phyloP scores from a whole-genome alignment of 257 asterid species.

The Ilex aquifolium region DNA sequence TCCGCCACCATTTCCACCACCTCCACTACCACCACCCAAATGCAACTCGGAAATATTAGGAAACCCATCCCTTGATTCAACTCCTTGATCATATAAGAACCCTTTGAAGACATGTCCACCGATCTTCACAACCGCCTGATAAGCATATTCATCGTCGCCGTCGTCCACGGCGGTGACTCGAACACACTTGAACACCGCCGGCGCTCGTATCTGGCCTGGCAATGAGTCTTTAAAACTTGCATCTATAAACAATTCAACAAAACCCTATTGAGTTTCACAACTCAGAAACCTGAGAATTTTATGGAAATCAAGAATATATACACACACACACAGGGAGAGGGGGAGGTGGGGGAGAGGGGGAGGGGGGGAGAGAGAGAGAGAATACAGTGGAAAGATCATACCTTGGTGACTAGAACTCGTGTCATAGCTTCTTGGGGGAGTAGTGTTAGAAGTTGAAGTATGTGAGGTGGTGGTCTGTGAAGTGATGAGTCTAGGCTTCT shows the following conservation, averaged over 20 bases:
- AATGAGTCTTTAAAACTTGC: constrained; percentile 45
- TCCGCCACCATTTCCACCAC: constrained; percentile 11
- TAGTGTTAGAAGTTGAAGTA: constrained; percentile 67
- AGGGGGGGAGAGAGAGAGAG: background rate
- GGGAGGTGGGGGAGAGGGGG: too few relatives aligned
- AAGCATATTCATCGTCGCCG: constrained; percentile 74
- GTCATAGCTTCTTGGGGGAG: constrained; percentile 67
- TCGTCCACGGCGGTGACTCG: constrained; percentile 61
- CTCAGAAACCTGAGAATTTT: background rate
- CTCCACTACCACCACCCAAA: constrained; percentile 40
- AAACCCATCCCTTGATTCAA: constrained; percentile 37
- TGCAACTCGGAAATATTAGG: constrained; percentile 64
- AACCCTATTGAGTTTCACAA: background rate
- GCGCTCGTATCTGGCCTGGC: constrained; percentile 73
- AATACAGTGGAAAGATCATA: constrained; percentile 5
- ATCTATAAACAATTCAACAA: constrained; percentile 17
- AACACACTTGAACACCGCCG: constrained; percentile 72
- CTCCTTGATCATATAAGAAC: constrained; percentile 65
- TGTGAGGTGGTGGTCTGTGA: constrained; percentile 64
- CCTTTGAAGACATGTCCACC: constrained; percentile 87
- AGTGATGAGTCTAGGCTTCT: constrained; percentile 55
- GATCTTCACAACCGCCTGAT: constrained; percentile 62
- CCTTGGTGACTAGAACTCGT: constrained; percentile 66
- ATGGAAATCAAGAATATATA: too few relatives aligned
- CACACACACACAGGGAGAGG: too few relatives aligned